Evolutionary conservation across 352 stramenopile species (phyloP).

Genomic region (Globisporangium paddicum): DNA sequence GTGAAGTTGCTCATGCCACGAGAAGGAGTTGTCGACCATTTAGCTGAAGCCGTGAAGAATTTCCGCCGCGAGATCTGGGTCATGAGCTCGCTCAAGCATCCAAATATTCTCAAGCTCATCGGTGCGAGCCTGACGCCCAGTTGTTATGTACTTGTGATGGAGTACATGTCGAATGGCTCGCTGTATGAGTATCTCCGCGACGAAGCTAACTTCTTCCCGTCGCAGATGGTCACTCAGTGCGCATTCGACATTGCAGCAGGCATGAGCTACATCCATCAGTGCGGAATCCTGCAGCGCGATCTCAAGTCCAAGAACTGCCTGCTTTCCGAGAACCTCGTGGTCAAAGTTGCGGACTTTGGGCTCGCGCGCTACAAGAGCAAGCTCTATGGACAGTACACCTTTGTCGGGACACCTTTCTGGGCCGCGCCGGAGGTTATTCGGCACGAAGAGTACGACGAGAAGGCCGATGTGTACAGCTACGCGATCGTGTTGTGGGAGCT

Average conservation of each 20-base stretch:
- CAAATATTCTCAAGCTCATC: slow-evolving; percentile 75
- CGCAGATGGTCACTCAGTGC: slow-evolving; percentile 51
- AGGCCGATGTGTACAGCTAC: slow-evolving; percentile 78
- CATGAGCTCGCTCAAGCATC: slow-evolving; percentile 62
- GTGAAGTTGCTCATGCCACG: slow-evolving; percentile 76
- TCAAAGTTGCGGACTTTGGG: slow-evolving; percentile 76
- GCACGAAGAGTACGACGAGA: slow-evolving; percentile 71
- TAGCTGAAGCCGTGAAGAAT: slow-evolving; percentile 74
- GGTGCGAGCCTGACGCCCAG: slow-evolving; percentile 67
- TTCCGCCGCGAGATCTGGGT: slow-evolving; percentile 82
- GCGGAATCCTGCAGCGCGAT: slow-evolving; percentile 60
- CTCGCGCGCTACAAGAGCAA: slow-evolving; percentile 51
- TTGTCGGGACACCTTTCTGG: slow-evolving; percentile 78
- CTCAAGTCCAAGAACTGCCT: slow-evolving; percentile 81
- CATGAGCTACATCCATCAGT: slow-evolving; percentile 59
- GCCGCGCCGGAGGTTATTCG: slow-evolving; percentile 72
- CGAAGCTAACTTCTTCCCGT: slow-evolving; percentile 65
- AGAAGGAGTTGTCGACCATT: slow-evolving; percentile 58
- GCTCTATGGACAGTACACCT: slow-evolving; percentile 51
- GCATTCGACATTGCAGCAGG: slow-evolving; percentile 61
- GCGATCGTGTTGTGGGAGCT: slow-evolving; percentile 74
- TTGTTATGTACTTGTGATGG: slow-evolving; percentile 83
- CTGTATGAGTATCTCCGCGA: slow-evolving; percentile 79
- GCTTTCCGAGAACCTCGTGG: slow-evolving; percentile 67
- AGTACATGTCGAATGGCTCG: slow-evolving; percentile 85